Percentiles rank a stretch among this genome's conserved stretches.
phyloP scores from a whole-genome alignment of 2,329 filamentous ascomycete genomes.

The Elsinoe arachidis region DNA sequence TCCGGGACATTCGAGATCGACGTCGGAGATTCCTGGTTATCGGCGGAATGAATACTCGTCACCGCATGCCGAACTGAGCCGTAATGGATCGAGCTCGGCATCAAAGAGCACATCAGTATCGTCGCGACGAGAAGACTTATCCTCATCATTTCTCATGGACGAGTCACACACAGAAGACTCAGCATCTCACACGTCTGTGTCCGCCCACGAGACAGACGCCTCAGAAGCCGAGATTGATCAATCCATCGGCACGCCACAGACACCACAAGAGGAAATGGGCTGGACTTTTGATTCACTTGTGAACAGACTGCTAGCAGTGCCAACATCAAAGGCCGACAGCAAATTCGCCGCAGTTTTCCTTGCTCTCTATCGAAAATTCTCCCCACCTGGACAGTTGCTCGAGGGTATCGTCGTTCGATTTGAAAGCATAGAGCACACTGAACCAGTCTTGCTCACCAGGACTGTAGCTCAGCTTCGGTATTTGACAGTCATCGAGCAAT shows the following conservation, averaged over 20 bases:
- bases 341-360: constrained; percentile 87
- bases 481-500: constrained; percentile 75
- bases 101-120: constrained; percentile 11
- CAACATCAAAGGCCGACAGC: constrained; percentile 75
- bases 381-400: constrained; percentile 69
- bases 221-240: constrained; percentile 52
- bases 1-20: constrained; percentile 37
- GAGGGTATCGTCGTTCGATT: constrained; percentile 69
- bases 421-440: constrained; percentile 60
- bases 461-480: constrained; percentile 76
- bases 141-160: constrained; percentile 55
- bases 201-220: constrained; percentile 47
- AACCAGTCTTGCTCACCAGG: constrained; percentile 61
- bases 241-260: constrained; percentile 16
- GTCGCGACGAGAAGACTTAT: constrained; percentile 35
- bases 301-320: constrained; percentile 73
- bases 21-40: constrained; percentile 36
- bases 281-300: constrained; percentile 52
- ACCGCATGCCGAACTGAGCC: background rate
- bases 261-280: constrained; percentile 49
- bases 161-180: constrained; percentile 42
- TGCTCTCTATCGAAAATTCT: constrained; percentile 89
- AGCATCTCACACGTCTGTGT: constrained; percentile 11
- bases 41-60: constrained; percentile 20
- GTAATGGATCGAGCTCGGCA: constrained; percentile 11